Conservation (phyloP, 2,329 filamentous ascomycete species). For the Aspergillus carbonarius region DNA sequence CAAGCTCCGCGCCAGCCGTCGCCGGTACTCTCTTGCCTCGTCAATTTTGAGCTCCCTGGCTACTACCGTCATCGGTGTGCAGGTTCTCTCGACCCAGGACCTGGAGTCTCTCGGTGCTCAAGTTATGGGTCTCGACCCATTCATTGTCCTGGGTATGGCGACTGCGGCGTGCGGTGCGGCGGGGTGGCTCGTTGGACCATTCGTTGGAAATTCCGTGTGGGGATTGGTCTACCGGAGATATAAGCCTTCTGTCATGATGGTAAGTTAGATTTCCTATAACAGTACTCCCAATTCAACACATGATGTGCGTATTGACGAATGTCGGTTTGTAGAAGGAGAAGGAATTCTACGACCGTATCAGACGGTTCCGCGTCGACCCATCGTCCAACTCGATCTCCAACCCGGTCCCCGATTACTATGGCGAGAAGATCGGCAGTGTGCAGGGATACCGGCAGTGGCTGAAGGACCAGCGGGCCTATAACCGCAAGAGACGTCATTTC, state of each 20-base stretch:
- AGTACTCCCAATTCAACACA: not conserved
- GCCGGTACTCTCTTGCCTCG: conserved; percentile 77
- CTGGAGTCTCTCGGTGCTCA: conserved; percentile 65
- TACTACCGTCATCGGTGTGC: conserved; percentile 54
- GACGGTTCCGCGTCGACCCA: conserved; percentile 88
- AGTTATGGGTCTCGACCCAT: conserved; percentile 80
- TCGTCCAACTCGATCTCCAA: conserved; percentile 85
- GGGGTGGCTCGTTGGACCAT: conserved; percentile 86
- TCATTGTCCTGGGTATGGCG: conserved; percentile 79
- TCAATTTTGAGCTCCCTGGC: conserved; percentile 65
- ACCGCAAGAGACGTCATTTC: conserved; percentile 70
- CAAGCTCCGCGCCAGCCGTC: conserved; percentile 78
- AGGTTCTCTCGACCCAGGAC: conserved; percentile 66
- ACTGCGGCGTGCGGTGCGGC: conserved; percentile 73
- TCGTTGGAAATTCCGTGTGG: conserved; percentile 77
- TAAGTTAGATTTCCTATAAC: conserved; percentile 42
- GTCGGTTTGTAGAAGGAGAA: conserved; percentile 70
- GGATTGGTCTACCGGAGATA: conserved; percentile 70
- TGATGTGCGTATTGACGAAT: conserved; percentile 8
- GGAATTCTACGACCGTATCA: conserved; percentile 88
- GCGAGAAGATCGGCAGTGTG: conserved; percentile 95
- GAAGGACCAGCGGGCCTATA: conserved; percentile 96
- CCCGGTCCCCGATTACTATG: conserved; percentile 96
- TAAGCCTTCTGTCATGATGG: conserved; percentile 68
- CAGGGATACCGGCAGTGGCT: conserved; percentile 90